phyloP scores from a whole-genome alignment of 2,329 filamentous ascomycete genomes.

The Penicillium sp. region DNA sequence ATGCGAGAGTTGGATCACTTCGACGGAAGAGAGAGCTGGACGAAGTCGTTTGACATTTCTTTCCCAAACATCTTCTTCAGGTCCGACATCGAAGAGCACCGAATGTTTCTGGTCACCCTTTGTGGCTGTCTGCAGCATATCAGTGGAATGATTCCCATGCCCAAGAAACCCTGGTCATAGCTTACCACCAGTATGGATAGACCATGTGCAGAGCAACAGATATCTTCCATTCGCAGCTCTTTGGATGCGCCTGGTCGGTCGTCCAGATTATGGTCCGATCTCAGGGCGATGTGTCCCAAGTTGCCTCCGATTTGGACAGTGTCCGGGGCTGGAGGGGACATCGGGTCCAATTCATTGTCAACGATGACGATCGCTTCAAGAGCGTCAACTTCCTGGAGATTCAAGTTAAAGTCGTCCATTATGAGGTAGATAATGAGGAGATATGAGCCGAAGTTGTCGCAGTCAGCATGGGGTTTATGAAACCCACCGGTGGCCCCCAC shows the following conservation, averaged over 20 bases:
- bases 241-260: slow-evolving; percentile 48
- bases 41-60: slow-evolving; percentile 53
- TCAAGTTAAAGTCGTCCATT: slow-evolving; percentile 3
- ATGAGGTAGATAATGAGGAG: background rate
- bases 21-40: slow-evolving; percentile 49
- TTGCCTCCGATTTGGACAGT: slow-evolving; percentile 49
- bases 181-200: slow-evolving; percentile 57
- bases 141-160: background rate
- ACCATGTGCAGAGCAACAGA: slow-evolving; percentile 61
- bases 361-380: slow-evolving; percentile 57
- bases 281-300: slow-evolving; percentile 48
- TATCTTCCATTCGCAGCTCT: slow-evolving; percentile 55
- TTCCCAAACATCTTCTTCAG: slow-evolving; percentile 57
- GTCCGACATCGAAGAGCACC: slow-evolving; percentile 59
- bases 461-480: too few relatives aligned
- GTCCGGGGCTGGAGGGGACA: slow-evolving; percentile 52
- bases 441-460: background rate
- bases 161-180: background rate
- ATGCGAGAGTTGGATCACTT: slow-evolving; percentile 56
- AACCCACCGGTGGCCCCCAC: too few relatives aligned
- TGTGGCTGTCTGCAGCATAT: slow-evolving; percentile 48
- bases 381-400: slow-evolving; percentile 48
- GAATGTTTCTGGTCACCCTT: slow-evolving; percentile 51
- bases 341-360: slow-evolving; percentile 60
- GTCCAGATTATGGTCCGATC: slow-evolving; percentile 36